Evolutionary conservation across 257 asterid species (phyloP).

Genomic region (Fraxinus pennsylvanica): DNA sequence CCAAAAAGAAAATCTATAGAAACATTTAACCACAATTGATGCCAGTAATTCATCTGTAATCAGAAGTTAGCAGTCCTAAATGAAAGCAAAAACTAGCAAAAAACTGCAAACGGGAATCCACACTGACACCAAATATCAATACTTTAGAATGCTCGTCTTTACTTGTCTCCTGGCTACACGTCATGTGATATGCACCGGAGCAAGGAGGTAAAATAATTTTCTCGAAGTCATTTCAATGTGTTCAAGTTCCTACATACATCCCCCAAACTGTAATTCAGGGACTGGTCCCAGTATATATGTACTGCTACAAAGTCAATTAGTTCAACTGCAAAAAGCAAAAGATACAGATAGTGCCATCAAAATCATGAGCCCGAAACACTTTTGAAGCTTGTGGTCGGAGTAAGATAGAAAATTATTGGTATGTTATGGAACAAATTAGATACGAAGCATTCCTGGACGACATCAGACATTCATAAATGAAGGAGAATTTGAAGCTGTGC

Average conservation of each 20-base stretch:
- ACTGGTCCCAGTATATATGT: neutral
- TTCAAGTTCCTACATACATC: neutral
- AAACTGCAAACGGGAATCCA: neutral
- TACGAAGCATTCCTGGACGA: neutral
- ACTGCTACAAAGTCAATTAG: neutral
- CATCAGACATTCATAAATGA: neutral
- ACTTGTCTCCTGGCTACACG: neutral
- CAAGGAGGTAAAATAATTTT: neutral
- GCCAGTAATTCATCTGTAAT: slow-evolving; percentile 21
- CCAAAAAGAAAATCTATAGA: slow-evolving; percentile 9
- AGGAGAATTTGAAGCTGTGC: neutral
- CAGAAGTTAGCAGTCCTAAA: slow-evolving; percentile 19
- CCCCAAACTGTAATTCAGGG: neutral
- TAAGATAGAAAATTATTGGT: neutral
- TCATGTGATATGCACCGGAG: neutral
- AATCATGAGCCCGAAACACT: neutral
- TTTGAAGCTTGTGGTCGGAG: neutral
- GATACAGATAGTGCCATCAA: neutral
- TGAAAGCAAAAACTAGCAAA: slow-evolving; percentile 16
- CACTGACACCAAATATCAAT: neutral
- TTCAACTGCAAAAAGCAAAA: neutral
- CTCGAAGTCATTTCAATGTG: neutral
- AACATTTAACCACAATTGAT: neutral
- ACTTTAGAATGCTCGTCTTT: neutral
- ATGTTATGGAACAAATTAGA: neutral